These are phyloP conservation scores for Albophoma yamanashiensis DNA, from an alignment of 2,329 filamentous ascomycete genomes.

Conservation along the genomic window DNA sequence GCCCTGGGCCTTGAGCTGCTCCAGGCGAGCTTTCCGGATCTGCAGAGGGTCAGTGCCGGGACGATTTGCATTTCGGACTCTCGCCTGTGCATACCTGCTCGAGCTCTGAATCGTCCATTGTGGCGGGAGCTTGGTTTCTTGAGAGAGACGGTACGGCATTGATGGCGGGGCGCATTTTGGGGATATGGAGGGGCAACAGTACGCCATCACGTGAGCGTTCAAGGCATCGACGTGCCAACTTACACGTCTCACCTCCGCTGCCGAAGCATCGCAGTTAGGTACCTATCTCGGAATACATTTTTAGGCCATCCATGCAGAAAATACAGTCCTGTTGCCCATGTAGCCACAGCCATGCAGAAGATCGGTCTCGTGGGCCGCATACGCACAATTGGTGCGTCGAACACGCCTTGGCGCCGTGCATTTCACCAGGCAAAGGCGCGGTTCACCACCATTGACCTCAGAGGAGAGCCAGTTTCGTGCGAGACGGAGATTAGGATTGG, in stretches of 20 bases:
- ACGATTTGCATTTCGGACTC: too few relatives aligned
- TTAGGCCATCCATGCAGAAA: background rate
- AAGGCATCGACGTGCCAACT: background rate
- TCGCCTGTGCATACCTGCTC: constrained; percentile 22
- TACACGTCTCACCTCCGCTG: background rate
- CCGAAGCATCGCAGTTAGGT: too few relatives aligned
- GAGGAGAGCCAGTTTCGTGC: background rate
- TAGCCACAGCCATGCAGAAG: background rate
- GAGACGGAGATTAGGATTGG: background rate
- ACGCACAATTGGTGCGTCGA: background rate
- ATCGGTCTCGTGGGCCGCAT: background rate
- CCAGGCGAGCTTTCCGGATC: constrained; percentile 86
- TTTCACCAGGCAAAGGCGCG: background rate
- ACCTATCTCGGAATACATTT: background rate
- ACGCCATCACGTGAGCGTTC: constrained; percentile 8
- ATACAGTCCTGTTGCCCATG: background rate
- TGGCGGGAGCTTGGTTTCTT: constrained; percentile 5
- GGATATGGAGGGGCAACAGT: constrained; percentile 8
- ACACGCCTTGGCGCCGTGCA: background rate
- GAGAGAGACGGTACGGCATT: constrained; percentile 2
- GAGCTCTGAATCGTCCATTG: constrained; percentile 34
- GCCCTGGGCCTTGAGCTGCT: constrained; percentile 75
- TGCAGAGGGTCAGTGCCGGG: constrained; percentile 22
- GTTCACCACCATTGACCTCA: background rate
- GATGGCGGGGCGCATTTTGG: constrained; percentile 1